Conservation (phyloP, 192 early-diverging fungal genomes). For the Coemansia pectinata region DNA sequence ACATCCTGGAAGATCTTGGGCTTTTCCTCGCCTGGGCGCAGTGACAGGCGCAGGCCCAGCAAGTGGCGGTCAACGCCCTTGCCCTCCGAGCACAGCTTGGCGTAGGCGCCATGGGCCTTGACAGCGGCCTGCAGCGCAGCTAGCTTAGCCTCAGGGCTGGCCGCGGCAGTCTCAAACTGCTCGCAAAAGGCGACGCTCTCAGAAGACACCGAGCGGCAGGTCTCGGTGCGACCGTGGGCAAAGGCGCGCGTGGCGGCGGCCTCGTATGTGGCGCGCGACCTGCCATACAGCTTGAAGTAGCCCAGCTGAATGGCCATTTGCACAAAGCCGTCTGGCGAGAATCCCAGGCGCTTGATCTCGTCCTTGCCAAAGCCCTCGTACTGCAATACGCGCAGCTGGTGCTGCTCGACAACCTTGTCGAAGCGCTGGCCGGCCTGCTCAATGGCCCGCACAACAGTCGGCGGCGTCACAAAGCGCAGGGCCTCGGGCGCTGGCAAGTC, state of each 20-base stretch:
- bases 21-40: conserved; percentile 76
- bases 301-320: conserved; percentile 97
- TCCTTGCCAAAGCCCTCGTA: conserved; percentile 93
- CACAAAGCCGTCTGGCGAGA: conserved; percentile 77
- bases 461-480: conserved; percentile 73
- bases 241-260: conserved; percentile 88
- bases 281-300: conserved; percentile 93
- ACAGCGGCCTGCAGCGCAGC: conserved; percentile 75
- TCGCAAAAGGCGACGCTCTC: conserved; percentile 83
- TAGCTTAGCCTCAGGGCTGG: conserved; percentile 60
- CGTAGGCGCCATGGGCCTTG: conserved; percentile 77
- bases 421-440: conserved; percentile 75
- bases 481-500: conserved; percentile 66
- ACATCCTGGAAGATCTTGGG: conserved; percentile 86
- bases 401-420: conserved; percentile 72
- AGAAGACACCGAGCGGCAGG: conserved; percentile 74
- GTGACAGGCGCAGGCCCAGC: conserved; percentile 75
- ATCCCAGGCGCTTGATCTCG: conserved; percentile 82
- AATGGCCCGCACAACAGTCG: conserved; percentile 62
- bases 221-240: conserved; percentile 92
- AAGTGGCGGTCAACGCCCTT: conserved; percentile 90
- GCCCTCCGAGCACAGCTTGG: conserved; percentile 77
- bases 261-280: conserved; percentile 84
- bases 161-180: conserved; percentile 74
- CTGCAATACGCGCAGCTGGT: conserved; percentile 81